Percentiles rank a stretch among this genome's conserved stretches.
phyloP scores from a whole-genome alignment of 2,329 filamentous ascomycete species.

The Colletotrichum trifolii region DNA sequence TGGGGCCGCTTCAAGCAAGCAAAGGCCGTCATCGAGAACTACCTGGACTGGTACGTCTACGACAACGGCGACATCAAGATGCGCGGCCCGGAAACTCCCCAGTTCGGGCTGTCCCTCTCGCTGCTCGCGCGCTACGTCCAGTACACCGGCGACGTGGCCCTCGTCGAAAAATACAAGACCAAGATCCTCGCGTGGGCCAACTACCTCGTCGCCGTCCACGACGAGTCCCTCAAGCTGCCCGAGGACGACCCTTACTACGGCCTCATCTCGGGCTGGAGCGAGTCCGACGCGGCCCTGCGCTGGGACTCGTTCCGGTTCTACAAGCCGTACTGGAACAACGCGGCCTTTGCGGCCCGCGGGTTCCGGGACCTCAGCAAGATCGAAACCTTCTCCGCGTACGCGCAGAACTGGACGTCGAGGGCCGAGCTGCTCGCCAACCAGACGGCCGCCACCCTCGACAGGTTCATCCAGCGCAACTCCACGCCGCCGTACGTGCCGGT shows the following conservation, averaged over 20 bases:
- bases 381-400: conserved; percentile 2
- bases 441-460: neutral
- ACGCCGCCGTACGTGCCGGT: conserved; percentile 11
- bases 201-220: conserved; percentile 8
- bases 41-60: conserved; percentile 56
- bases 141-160: conserved; percentile 8
- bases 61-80: conserved; percentile 41
- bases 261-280: conserved; percentile 24
- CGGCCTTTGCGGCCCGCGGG: conserved; percentile 15
- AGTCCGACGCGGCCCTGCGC: conserved; percentile 5
- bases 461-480: neutral
- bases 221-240: conserved; percentile 22
- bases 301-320: conserved; percentile 9
- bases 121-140: conserved; percentile 31
- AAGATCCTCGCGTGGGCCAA: conserved; percentile 24
- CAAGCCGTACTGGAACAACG: conserved; percentile 22
- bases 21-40: conserved; percentile 1
- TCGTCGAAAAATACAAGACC: conserved; percentile 10
- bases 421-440: conserved; percentile 12
- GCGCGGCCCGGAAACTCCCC: conserved; percentile 12
- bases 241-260: conserved; percentile 9
- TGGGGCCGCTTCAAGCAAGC: conserved; percentile 15
- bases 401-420: conserved; percentile 11
- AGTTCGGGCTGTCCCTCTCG: conserved; percentile 29
- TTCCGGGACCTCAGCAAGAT: conserved; percentile 10